phyloP scores from a whole-genome alignment of 2,329 filamentous ascomycete species.

The Lanzia echinophila region DNA sequence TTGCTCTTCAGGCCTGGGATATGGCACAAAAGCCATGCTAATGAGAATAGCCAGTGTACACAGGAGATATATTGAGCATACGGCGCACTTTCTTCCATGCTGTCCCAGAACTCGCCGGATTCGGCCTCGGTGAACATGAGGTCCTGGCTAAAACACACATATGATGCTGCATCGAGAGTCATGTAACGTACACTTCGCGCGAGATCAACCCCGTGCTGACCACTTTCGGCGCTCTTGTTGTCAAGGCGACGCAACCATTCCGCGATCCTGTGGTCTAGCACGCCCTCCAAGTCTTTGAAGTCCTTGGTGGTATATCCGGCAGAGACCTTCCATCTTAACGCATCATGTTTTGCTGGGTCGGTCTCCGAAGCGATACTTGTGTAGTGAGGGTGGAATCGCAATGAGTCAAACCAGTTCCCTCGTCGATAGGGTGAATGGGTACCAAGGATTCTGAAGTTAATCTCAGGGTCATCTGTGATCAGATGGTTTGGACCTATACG shows the following conservation, averaged over 20 bases:
- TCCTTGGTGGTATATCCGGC: not conserved
- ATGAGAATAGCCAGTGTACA: not conserved
- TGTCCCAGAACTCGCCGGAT: not conserved
- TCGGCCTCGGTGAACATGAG: not conserved
- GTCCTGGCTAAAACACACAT: not conserved
- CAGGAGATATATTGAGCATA: not conserved
- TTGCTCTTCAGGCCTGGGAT: not conserved
- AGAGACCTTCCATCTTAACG: not conserved
- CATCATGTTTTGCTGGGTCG: conserved; percentile 6
- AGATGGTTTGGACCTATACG: conserved; percentile 19
- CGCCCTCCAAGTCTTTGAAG: not conserved
- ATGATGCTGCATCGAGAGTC: not conserved
- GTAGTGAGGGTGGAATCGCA: not conserved
- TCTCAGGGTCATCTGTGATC: conserved; percentile 16
- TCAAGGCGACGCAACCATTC: not conserved
- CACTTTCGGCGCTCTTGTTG: not conserved
- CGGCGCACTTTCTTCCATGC: not conserved
- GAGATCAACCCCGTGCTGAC: not conserved
- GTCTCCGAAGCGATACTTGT: not conserved
- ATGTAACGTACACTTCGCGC: not conserved
- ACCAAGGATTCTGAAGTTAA: not conserved
- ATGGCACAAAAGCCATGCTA: not conserved
- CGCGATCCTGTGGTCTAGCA: not conserved
- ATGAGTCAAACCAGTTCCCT: not conserved
- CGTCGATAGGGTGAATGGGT: not conserved